These are phyloP conservation scores for Elongisporangium prolatum DNA, from an alignment of 352 stramenopile species.

Conservation along the genomic window DNA sequence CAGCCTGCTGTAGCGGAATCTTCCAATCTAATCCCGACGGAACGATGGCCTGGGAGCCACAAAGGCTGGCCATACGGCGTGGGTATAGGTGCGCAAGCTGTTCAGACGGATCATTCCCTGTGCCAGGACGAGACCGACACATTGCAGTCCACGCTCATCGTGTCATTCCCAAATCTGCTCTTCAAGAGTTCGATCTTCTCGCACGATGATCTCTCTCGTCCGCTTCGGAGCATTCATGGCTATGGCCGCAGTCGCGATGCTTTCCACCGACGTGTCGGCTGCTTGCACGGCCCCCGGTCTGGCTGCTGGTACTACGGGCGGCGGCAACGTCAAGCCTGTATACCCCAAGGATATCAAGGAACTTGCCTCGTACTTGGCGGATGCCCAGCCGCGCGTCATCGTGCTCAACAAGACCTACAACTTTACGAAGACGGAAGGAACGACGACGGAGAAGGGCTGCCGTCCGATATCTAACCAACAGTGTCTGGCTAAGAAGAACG, in stretches of 20 bases:
- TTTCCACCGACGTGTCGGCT: neutral
- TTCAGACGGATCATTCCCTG: too few relatives aligned
- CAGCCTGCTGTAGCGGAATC: too few relatives aligned
- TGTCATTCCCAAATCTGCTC: too few relatives aligned
- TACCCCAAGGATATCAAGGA: slow-evolving; percentile 25
- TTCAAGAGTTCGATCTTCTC: too few relatives aligned
- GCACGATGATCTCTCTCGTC: too few relatives aligned
- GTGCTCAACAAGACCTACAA: slow-evolving; percentile 32
- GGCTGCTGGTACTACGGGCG: slow-evolving; percentile 28
- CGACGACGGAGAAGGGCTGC: slow-evolving; percentile 28
- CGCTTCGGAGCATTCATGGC: neutral
- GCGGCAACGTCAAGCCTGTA: slow-evolving; percentile 14
- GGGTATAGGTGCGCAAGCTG: too few relatives aligned
- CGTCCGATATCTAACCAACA: slow-evolving; percentile 9
- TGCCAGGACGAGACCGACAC: too few relatives aligned
- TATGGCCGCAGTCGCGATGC: neutral
- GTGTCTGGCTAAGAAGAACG: slow-evolving; percentile 33
- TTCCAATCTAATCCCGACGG: too few relatives aligned
- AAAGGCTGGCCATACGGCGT: too few relatives aligned
- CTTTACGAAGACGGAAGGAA: slow-evolving; percentile 23
- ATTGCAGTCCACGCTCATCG: too few relatives aligned
- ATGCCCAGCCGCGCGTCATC: slow-evolving; percentile 24
- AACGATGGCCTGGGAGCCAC: too few relatives aligned
- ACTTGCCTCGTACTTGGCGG: slow-evolving; percentile 20
- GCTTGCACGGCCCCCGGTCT: slow-evolving; percentile 13